phyloP scores from a whole-genome alignment of 2,329 filamentous ascomycete species.

The Plectosphaerella cucumerina region DNA sequence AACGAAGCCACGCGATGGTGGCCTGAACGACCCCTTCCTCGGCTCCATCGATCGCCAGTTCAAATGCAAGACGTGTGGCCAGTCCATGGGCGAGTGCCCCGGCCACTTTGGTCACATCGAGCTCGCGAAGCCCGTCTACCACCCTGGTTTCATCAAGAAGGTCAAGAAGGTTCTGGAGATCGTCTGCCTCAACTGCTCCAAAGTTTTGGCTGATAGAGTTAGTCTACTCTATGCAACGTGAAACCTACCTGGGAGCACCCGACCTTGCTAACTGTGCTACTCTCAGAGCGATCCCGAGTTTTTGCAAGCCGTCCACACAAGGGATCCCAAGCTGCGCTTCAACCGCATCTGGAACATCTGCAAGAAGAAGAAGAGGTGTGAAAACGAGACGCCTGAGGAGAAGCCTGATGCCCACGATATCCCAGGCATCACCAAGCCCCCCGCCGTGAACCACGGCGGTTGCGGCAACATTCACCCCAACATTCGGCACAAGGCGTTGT shows the following conservation, averaged over 20 bases:
- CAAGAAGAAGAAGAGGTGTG: conserved; percentile 82
- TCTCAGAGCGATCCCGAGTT: conserved; percentile 79
- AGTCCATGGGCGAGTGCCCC: conserved; percentile 92
- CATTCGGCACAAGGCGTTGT: conserved; percentile 82
- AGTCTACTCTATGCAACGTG: conserved; percentile 60
- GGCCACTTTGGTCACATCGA: conserved; percentile 99
- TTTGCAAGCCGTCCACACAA: conserved; percentile 71
- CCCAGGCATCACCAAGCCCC: conserved; percentile 49
- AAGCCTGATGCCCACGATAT: conserved; percentile 68
- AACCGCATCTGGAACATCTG: conserved; percentile 88
- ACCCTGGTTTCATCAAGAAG: conserved; percentile 94
- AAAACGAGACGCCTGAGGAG: conserved; percentile 68
- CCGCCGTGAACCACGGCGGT: conserved; percentile 70
- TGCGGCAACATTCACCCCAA: conserved; percentile 90
- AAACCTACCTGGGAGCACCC: conserved; percentile 43
- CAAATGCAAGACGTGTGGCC: conserved; percentile 93
- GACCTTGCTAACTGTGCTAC: conserved; percentile 56
- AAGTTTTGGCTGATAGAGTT: conserved; percentile 96
- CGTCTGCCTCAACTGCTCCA: conserved; percentile 98
- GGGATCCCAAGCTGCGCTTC: conserved; percentile 93
- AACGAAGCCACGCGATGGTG: conserved; percentile 82
- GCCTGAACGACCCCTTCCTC: conserved; percentile 91
- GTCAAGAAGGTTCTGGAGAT: conserved; percentile 99
- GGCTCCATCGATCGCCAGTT: conserved; percentile 95
- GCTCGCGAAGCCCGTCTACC: conserved; percentile 91